Percentiles rank a stretch among this genome's conserved stretches.
Evolutionary conservation across 2,329 filamentous ascomycete genomes (phyloP).

Genomic region (Gnomoniopsis sp.): DNA sequence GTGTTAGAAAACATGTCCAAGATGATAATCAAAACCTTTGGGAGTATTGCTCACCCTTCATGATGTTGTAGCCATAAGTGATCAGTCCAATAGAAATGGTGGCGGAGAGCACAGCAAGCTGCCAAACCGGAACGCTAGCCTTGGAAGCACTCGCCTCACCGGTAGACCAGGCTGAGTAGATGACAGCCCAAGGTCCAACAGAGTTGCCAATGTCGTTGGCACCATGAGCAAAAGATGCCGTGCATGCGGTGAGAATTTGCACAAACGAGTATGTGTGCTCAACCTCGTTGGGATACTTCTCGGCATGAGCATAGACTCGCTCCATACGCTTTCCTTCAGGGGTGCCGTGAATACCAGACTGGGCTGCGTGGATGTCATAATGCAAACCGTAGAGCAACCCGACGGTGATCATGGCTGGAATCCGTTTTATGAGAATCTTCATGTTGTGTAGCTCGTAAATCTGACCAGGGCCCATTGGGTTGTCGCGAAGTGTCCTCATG

Average conservation of each 20-base stretch:
- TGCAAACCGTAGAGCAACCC: conserved; percentile 69
- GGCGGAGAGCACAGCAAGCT: conserved; percentile 65
- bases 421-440: conserved; percentile 56
- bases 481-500: conserved; percentile 71
- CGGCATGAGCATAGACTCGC: conserved; percentile 60
- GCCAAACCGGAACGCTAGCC: conserved; percentile 69
- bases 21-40: background rate
- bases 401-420: conserved; percentile 64
- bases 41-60: conserved; percentile 58
- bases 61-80: conserved; percentile 81
- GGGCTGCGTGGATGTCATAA: conserved; percentile 79
- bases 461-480: conserved; percentile 68
- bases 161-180: conserved; percentile 65
- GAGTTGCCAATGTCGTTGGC: conserved; percentile 76
- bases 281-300: conserved; percentile 67
- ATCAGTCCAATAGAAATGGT: conserved; percentile 65
- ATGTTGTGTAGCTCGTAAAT: conserved; percentile 75
- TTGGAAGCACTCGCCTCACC: conserved; percentile 59
- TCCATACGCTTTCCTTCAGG: conserved; percentile 71
- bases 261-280: conserved; percentile 68
- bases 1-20: conserved; percentile 11
- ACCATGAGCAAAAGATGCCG: conserved; percentile 71
- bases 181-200: conserved; percentile 66
- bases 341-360: conserved; percentile 66
- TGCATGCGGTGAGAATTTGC: conserved; percentile 65